These are phyloP conservation scores for Jamesozyma gamospora DNA, from an alignment of 805 yeast genomes.

Conservation along the genomic window DNA sequence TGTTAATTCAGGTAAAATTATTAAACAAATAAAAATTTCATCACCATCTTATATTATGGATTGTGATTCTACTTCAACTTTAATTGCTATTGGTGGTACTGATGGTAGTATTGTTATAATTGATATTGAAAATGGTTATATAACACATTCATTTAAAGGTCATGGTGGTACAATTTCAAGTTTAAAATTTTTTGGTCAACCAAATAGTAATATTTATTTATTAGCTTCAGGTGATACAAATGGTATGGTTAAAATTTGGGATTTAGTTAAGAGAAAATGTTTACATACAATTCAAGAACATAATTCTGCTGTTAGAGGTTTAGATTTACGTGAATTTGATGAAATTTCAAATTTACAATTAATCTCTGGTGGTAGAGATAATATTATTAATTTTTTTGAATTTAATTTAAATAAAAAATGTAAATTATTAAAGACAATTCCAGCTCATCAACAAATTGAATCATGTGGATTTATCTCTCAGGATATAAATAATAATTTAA, in stretches of 20 bases:
- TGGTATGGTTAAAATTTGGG: constrained; percentile 51
- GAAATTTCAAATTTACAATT: constrained; percentile 38
- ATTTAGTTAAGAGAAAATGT: constrained; percentile 59
- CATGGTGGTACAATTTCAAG: constrained; percentile 86
- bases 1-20: constrained; percentile 27
- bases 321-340: constrained; percentile 41
- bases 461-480: constrained; percentile 48
- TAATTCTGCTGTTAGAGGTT: constrained; percentile 74
- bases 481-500: constrained; percentile 31
- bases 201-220: constrained; percentile 62
- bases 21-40: constrained; percentile 48
- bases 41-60: constrained; percentile 78
- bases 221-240: constrained; percentile 64
- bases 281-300: constrained; percentile 62
- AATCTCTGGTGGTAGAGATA: constrained; percentile 85
- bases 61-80: constrained; percentile 69
- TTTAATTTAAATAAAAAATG: constrained; percentile 42
- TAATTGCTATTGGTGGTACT: constrained; percentile 89
- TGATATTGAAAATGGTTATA: constrained; percentile 80
- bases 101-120: constrained; percentile 88
- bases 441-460: constrained; percentile 66
- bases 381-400: constrained; percentile 43
- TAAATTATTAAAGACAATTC: constrained; percentile 55
- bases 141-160: constrained; percentile 86
- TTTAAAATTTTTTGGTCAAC: constrained; percentile 61